Evolutionary conservation across 176 grass and related monocot species (phyloP), one percentile per base, ranked within the genome.

Genomic region (Eragrostis curvula): DNA sequence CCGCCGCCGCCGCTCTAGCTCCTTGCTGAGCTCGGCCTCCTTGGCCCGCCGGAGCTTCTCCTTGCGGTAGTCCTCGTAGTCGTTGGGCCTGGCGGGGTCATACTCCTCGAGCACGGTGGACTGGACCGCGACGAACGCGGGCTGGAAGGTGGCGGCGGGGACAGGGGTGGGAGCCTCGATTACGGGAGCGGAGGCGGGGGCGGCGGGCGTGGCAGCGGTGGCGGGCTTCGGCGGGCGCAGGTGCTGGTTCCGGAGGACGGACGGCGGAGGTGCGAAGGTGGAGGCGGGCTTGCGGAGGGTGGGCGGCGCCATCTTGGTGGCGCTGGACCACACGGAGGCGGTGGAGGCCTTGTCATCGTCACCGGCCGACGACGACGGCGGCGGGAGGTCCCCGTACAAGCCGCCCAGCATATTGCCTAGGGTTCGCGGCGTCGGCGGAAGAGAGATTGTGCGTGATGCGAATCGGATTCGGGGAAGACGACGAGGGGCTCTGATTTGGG

Each of bases 21-120:
- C 94, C 77, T 89, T 88, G 30, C 67, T 92, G 71, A 91, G 87
- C 87, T 96, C 93, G 9, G 82, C 87, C 68, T 99, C 93, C 72
- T 88, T 90, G 83, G 93, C 89, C 61, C 89, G 64, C 76, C 81
- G 85, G 76, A 96, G 94, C 89, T 93, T 99, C 12, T 98, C 90
- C 80, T 73, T 94, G 77, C 76, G 90, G 58, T 96, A 96, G 41
- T 96, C 91, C 81, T 99, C 93, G 74, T 99, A 99, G 88, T 96
- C 93, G 84, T 99, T 99, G 73, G 96, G 96, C 88, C 83, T 88
- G 21, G 93, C 91, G 32, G 96, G 96, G 88, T 99, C 96, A 79
- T 99, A 99, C 85, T 99, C 96, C 66, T 98, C 96, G 11, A 90
- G 74, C n/a, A 99, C 96, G 15, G 88, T 85, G 17, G 92, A 95